These are phyloP conservation scores for Yarrowia sp. DNA, from an alignment of 805 yeast genomes.

Conservation along the genomic window DNA sequence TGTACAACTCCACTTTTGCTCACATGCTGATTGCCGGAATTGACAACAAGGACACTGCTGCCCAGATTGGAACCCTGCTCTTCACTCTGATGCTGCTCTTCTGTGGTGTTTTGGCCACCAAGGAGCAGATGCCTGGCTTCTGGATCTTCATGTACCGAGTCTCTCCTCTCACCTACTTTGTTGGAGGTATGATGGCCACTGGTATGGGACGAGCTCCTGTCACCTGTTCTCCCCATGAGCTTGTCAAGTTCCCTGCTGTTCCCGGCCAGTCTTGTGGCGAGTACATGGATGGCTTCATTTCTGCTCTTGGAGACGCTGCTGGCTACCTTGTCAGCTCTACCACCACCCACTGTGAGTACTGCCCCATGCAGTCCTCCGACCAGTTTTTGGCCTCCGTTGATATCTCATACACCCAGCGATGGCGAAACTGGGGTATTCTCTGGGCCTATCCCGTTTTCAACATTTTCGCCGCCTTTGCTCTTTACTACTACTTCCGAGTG, in stretches of 20 bases:
- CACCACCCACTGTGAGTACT: slow-evolving; percentile 55
- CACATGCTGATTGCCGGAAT: slow-evolving; percentile 45
- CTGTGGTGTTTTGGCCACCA: slow-evolving; percentile 62
- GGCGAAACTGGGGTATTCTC: slow-evolving; percentile 61
- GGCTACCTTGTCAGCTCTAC: slow-evolving; percentile 51
- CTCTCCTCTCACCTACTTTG: slow-evolving; percentile 64
- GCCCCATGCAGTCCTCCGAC: slow-evolving; percentile 57
- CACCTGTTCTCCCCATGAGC: slow-evolving; percentile 49
- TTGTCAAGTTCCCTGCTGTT: slow-evolving; percentile 51
- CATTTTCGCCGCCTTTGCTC: slow-evolving; percentile 44
- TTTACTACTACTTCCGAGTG: slow-evolving; percentile 70
- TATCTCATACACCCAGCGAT: slow-evolving; percentile 39
- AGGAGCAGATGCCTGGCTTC: slow-evolving; percentile 61
- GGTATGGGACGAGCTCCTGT: slow-evolving; percentile 49
- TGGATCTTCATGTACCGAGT: slow-evolving; percentile 78
- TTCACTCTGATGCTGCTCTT: slow-evolving; percentile 56
- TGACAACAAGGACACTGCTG: slow-evolving; percentile 49
- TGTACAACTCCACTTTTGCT: slow-evolving; percentile 41
- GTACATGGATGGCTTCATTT: slow-evolving; percentile 45
- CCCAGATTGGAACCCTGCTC: slow-evolving; percentile 51
- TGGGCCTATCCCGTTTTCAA: slow-evolving; percentile 49
- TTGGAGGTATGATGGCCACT: slow-evolving; percentile 50
- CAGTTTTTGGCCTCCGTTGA: slow-evolving; percentile 47
- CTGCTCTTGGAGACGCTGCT: slow-evolving; percentile 35
- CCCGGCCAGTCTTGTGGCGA: slow-evolving; percentile 55